Base-by-base conservation (phyloP, 345 rosid species). In the Corchorus capsularis region DNA sequence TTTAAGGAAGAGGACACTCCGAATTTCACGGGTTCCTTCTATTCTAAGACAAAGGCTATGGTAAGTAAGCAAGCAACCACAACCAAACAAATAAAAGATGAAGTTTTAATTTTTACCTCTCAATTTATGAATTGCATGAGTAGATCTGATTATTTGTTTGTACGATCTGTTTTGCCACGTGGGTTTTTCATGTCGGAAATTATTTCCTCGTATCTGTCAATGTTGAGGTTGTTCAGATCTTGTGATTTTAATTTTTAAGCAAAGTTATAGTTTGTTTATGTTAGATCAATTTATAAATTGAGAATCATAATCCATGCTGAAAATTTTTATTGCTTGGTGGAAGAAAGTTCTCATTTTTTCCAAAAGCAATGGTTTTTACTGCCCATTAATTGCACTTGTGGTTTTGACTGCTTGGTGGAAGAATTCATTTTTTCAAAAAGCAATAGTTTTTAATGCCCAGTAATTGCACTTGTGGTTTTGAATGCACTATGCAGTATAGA, bases 11-110 rank as follows among this genome's bases (percentile, higher is more conserved):
- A 91, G 76, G 98, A 94, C 66, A 83, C 88, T 66, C 97, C 98
- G 22, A 93, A 93, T 85, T 93, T 94, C 76, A 79, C 82, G 35
- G 97, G 98, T 65, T 94, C 98, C 50, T 94, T 85, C 81, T 94
- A 93, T 77, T 94, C 98, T 52, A 90, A 94, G 84, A 93, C 98
- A 56, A 94, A 94, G 77, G 98, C 98, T 71, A 92, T 93, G 98
- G 98, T 94, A 70, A 27, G 27, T 27, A 27, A 85, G 85, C 63
- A 34, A 61, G 4, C n/a, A n/a, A 1, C 20, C 43, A 39, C 43
- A 39, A 39, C 2, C 5, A 39, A 39, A 39, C 5, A 39, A 17
- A 9, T 6, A 8, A 13, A 8, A 20, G 0, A 27, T 3, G 9
- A 17, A 59, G 37, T 27, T n/a, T 55, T 32, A 49, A 19, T 62